phyloP scores from a whole-genome alignment of 192 early-diverging fungal species.

The Coemansia sp. region DNA sequence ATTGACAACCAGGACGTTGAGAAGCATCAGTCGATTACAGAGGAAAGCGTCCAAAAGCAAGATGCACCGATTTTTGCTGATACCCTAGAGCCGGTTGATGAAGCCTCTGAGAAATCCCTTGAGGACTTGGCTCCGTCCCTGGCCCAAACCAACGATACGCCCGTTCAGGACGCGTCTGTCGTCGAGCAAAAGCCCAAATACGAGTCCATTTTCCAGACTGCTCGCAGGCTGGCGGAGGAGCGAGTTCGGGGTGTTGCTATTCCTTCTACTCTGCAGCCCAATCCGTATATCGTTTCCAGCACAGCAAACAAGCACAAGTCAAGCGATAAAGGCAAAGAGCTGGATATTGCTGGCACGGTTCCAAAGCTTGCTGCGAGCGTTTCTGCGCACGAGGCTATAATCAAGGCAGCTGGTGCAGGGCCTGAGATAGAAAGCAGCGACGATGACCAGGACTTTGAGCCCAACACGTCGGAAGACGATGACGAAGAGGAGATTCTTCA shows the following conservation, averaged over 20 bases:
- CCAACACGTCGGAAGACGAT: constrained; percentile 23
- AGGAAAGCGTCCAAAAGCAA: neutral
- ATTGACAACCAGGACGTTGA: too few relatives aligned
- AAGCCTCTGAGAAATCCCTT: too few relatives aligned
- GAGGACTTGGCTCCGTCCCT: too few relatives aligned
- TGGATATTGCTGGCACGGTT: neutral
- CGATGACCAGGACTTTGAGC: constrained; percentile 37
- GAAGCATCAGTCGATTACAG: neutral
- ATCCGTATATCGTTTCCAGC: constrained; percentile 5
- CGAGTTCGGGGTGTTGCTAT: constrained; percentile 12
- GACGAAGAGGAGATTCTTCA: constrained; percentile 45
- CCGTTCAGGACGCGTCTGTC: neutral
- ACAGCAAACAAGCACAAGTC: neutral
- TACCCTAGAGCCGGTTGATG: neutral
- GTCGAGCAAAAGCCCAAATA: constrained; percentile 13
- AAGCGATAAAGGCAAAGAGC: constrained; percentile 18
- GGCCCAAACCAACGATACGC: too few relatives aligned
- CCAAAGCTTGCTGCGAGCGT: neutral
- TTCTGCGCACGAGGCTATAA: constrained; percentile 1
- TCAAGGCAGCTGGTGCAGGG: neutral
- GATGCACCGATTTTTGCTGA: neutral
- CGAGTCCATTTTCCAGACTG: constrained; percentile 47
- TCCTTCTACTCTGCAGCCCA: constrained; percentile 3
- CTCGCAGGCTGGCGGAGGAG: constrained; percentile 26
- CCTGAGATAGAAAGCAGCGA: constrained; percentile 20